phyloP scores from a whole-genome alignment of 495 filamentous ascomycete genomes.

The Annulohypoxylon nitens region DNA sequence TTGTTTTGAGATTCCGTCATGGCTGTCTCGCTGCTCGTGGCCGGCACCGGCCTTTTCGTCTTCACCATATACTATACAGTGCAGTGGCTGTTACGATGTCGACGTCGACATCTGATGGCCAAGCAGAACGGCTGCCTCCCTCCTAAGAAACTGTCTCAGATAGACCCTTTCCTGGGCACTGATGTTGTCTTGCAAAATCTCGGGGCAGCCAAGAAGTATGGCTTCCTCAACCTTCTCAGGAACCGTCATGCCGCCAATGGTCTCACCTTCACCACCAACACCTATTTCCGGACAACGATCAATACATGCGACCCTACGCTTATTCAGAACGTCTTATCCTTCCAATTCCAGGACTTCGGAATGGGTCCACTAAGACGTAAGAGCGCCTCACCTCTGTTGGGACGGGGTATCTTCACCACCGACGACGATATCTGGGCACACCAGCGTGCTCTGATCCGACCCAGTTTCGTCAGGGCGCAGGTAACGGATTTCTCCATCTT shows the following conservation, averaged over 20 bases:
- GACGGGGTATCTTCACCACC: conserved; percentile 62
- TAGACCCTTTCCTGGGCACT: conserved; percentile 50
- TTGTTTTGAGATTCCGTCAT: conserved; percentile 21
- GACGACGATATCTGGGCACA: conserved; percentile 60
- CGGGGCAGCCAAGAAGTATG: conserved; percentile 40
- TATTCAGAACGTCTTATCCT: conserved; percentile 75
- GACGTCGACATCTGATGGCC: conserved; percentile 35
- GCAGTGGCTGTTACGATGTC: conserved; percentile 41
- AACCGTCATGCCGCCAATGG: conserved; percentile 45
- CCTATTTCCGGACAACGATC: conserved; percentile 53
- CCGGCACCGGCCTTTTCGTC: conserved; percentile 29
- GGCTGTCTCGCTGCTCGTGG: conserved; percentile 42
- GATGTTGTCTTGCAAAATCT: conserved; percentile 48
- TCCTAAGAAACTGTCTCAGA: conserved; percentile 46
- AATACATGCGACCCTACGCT: conserved; percentile 77
- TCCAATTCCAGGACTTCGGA: conserved; percentile 74
- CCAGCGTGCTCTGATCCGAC: conserved; percentile 58
- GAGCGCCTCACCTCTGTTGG: conserved; percentile 56
- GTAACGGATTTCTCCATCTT: conserved; percentile 64
- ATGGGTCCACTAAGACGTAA: conserved; percentile 52
- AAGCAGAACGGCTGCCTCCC: conserved; percentile 42
- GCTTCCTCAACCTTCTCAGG: conserved; percentile 46
- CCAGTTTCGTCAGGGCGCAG: conserved; percentile 54
- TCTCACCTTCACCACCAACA: conserved; percentile 50
- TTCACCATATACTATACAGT: conserved; percentile 32